A percentile compares a stretch with the other conserved stretches of the same genome.
These are phyloP conservation scores for Cucurbita moschata DNA, from an alignment of 306 rosid genomes.

Conservation along the genomic window DNA sequence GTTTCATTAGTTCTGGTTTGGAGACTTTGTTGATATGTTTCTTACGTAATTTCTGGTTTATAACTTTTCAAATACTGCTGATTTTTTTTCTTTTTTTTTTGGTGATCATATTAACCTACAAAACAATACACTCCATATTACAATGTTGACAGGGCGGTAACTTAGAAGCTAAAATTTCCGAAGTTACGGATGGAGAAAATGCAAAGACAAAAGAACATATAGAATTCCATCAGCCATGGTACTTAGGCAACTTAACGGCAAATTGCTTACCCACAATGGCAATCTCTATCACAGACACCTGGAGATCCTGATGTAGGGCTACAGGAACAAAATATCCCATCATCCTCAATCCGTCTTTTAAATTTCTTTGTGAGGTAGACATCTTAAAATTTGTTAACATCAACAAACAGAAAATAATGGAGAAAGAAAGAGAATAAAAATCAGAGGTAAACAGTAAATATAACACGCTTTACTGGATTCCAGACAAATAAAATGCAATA, in stretches of 20 bases:
- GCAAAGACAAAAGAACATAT: neutral
- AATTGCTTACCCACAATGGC: slow-evolving; percentile 81
- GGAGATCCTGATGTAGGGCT: slow-evolving; percentile 40
- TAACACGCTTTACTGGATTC: neutral
- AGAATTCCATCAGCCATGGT: neutral
- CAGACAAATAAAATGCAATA: neutral
- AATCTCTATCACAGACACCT: slow-evolving; percentile 65
- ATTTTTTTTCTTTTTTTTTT: neutral
- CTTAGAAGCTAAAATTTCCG: neutral
- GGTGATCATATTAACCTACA: neutral
- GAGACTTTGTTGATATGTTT: neutral
- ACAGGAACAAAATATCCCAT: slow-evolving; percentile 92
- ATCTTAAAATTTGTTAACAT: slow-evolving; percentile 45
- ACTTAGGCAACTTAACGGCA: neutral
- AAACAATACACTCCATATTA: neutral
- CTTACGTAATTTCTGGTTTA: neutral
- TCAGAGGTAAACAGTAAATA: neutral
- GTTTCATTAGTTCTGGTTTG: neutral
- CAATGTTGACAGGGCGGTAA: neutral
- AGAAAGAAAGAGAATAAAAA: slow-evolving; percentile 8
- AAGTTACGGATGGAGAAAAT: neutral
- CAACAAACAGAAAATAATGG: slow-evolving; percentile 19
- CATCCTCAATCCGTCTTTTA: slow-evolving; percentile 69
- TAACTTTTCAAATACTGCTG: neutral
- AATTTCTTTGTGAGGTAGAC: slow-evolving; percentile 62